phyloP scores from a whole-genome alignment of 805 yeast genomes.

The Tetrapisispora phaffii region DNA sequence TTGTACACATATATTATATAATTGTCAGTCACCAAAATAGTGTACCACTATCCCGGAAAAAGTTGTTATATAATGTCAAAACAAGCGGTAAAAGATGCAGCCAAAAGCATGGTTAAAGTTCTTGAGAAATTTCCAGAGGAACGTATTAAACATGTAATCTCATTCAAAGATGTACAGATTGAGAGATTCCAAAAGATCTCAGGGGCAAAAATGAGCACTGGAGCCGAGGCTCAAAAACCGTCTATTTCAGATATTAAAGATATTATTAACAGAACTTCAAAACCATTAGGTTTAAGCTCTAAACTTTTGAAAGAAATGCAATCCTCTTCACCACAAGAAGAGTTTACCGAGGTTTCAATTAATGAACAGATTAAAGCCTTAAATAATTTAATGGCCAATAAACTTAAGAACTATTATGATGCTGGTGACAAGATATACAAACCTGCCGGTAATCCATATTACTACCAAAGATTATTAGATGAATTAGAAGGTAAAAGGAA shows the following conservation, averaged over 20 bases:
- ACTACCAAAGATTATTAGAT: conserved; percentile 58
- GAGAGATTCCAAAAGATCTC: conserved; percentile 45
- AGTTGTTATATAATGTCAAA: conserved; percentile 2
- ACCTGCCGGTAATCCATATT: conserved; percentile 81
- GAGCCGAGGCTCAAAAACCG: conserved; percentile 31
- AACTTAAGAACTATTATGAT: conserved; percentile 53
- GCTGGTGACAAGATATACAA: conserved; percentile 54
- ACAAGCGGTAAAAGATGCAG: conserved; percentile 13
- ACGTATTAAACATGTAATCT: conserved; percentile 54
- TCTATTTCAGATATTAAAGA: conserved; percentile 35
- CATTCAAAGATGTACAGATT: conserved; percentile 59
- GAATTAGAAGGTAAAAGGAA: conserved; percentile 65
- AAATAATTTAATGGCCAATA: conserved; percentile 47
- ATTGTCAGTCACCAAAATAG: too few species aligned
- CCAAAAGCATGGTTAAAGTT: conserved; percentile 46
- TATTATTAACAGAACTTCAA: conserved; percentile 28
- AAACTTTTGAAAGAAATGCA: conserved; percentile 38
- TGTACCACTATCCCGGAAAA: too few species aligned
- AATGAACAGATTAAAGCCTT: conserved; percentile 49
- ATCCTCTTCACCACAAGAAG: conserved; percentile 37
- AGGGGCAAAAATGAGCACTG: conserved; percentile 35
- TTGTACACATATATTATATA: too few species aligned
- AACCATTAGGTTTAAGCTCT: conserved; percentile 37
- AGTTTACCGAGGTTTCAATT: conserved; percentile 39
- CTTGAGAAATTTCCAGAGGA: conserved; percentile 61